Percentiles rank a stretch among this genome's conserved stretches.
These are phyloP conservation scores for Sistotremastrum suecicum DNA, from an alignment of 768 basidiomycete genomes.

Conservation along the genomic window DNA sequence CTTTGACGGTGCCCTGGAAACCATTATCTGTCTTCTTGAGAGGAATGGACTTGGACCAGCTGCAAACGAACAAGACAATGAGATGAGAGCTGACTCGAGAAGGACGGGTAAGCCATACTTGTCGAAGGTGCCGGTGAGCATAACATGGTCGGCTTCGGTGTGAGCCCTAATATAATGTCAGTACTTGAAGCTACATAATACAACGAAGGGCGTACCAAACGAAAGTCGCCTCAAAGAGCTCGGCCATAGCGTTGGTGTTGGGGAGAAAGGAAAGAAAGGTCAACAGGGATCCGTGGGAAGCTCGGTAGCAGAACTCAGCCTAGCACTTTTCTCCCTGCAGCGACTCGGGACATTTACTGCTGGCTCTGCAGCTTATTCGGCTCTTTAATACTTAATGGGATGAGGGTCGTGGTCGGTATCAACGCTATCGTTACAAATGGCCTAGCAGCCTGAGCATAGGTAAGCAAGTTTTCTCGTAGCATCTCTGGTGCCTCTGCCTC, in stretches of 20 bases:
- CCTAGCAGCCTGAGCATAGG: too few relatives aligned
- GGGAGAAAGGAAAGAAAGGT: too few relatives aligned
- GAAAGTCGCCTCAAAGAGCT: slow-evolving; percentile 3
- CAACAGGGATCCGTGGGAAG: too few relatives aligned
- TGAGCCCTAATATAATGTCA: slow-evolving; percentile 36
- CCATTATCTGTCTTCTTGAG: slow-evolving; percentile 39
- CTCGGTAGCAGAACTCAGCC: too few relatives aligned
- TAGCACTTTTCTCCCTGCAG: too few relatives aligned
- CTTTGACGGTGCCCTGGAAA: slow-evolving; percentile 36
- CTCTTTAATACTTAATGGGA: too few relatives aligned
- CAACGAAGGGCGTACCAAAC: slow-evolving; percentile 1
- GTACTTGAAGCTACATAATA: background rate
- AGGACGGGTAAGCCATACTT: slow-evolving; percentile 30
- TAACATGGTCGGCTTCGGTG: slow-evolving; percentile 36
- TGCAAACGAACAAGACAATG: slow-evolving; percentile 11
- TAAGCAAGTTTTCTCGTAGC: too few relatives aligned
- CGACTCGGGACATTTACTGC: too few relatives aligned
- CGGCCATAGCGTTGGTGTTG: background rate
- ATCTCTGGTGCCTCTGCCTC: too few relatives aligned
- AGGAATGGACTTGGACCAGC: slow-evolving; percentile 46
- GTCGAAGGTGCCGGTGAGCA: slow-evolving; percentile 71
- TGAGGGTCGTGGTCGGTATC: too few relatives aligned
- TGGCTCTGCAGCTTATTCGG: too few relatives aligned
- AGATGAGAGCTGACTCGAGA: slow-evolving; percentile 1
- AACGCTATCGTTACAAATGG: too few relatives aligned